Conservation (phyloP, 2,329 filamentous ascomycete species). For the Karstenula rhodostoma region DNA sequence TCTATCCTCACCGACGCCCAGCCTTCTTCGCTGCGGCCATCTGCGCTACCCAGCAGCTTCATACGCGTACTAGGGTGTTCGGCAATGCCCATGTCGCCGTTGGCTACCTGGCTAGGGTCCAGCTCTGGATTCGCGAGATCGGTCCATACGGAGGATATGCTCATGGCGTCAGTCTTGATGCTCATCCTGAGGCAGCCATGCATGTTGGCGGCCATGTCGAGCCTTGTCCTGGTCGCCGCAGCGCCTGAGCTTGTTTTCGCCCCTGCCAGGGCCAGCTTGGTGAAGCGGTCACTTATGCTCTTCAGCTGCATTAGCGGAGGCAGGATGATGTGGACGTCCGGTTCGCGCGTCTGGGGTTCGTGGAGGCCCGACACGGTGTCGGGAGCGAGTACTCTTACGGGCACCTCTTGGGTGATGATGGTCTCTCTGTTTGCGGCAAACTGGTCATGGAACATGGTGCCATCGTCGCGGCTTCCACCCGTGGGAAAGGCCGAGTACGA, state of each 20-base stretch:
- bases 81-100: conserved; percentile 70
- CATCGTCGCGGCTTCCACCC: conserved; percentile 34
- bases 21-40: conserved; percentile 75
- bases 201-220: conserved; percentile 94
- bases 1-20: conserved; percentile 94
- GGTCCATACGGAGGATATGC: conserved; percentile 85
- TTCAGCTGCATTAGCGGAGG: conserved; percentile 89
- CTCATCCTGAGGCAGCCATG: conserved; percentile 83
- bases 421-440: conserved; percentile 77
- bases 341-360: conserved; percentile 88
- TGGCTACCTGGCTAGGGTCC: conserved; percentile 76
- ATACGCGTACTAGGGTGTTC: conserved; percentile 85
- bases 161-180: conserved; percentile 82
- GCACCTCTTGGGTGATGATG: conserved; percentile 92
- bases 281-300: conserved; percentile 93
- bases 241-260: conserved; percentile 47
- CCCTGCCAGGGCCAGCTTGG: conserved; percentile 69
- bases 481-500: conserved; percentile 50
- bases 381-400: conserved; percentile 87
- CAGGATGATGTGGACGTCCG: conserved; percentile 92
- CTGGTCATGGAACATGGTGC: conserved; percentile 34
- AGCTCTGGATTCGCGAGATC: conserved; percentile 87
- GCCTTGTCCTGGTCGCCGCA: conserved; percentile 57
- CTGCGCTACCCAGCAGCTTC: conserved; percentile 63
- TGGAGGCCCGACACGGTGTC: conserved; percentile 90